These are phyloP conservation scores for Colletotrichum truncatum DNA, from an alignment of 2,329 filamentous ascomycete species.

Conservation along the genomic window DNA sequence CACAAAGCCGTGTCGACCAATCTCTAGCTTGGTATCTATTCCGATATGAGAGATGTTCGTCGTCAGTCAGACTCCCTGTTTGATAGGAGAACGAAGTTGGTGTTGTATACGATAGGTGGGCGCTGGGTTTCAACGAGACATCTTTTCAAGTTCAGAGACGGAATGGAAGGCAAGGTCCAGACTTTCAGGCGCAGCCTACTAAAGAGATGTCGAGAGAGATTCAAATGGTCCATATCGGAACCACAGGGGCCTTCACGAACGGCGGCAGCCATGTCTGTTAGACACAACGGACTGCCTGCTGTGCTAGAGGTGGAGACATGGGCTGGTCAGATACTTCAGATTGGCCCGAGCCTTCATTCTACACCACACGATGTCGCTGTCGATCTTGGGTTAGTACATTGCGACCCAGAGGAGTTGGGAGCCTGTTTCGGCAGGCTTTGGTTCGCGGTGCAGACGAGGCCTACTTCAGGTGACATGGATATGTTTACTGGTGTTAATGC, in stretches of 20 bases:
- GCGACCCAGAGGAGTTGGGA: neutral
- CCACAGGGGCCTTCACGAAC: slow-evolving; percentile 19
- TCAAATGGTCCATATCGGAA: slow-evolving; percentile 21
- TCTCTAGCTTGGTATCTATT: neutral
- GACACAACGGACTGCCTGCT: slow-evolving; percentile 39
- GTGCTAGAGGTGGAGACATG: slow-evolving; percentile 38
- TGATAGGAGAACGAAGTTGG: neutral
- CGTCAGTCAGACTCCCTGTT: neutral
- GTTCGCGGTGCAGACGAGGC: slow-evolving; percentile 23
- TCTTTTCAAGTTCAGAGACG: slow-evolving; percentile 1
- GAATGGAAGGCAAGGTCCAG: neutral
- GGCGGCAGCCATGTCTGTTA: slow-evolving; percentile 37
- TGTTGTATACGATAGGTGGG: neutral
- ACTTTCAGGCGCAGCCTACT: slow-evolving; percentile 10
- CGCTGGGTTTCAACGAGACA: neutral
- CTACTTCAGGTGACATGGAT: slow-evolving; percentile 28
- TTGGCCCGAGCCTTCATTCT: slow-evolving; percentile 38
- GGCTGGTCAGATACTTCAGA: slow-evolving; percentile 38
- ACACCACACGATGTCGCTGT: slow-evolving; percentile 45
- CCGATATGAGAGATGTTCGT: neutral
- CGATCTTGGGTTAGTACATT: slow-evolving; percentile 39
- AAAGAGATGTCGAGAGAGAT: neutral
- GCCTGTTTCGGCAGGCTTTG: slow-evolving; percentile 21
- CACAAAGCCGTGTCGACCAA: neutral
- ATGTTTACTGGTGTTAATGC: slow-evolving; percentile 24